These are phyloP conservation scores for Barnettozyma wickerhamii DNA, from an alignment of 805 yeast species.

Conservation along the genomic window DNA sequence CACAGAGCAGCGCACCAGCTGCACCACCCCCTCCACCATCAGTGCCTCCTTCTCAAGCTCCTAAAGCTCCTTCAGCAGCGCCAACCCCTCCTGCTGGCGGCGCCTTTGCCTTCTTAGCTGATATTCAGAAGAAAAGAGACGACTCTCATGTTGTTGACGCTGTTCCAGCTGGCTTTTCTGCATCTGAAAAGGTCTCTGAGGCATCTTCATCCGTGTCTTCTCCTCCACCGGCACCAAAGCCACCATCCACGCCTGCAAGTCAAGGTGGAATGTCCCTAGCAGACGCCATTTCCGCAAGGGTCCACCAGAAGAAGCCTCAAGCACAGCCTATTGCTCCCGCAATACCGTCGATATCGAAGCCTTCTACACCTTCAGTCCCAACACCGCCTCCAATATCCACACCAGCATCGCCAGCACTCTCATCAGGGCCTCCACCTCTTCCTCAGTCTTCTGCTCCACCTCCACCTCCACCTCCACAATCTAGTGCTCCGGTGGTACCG, in stretches of 20 bases:
- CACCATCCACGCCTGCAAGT: slow-evolving; percentile 17
- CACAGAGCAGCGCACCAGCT: too few relatives aligned
- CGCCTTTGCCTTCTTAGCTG: slow-evolving; percentile 52
- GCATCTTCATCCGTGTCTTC: slow-evolving; percentile 10
- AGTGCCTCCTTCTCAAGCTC: slow-evolving; percentile 11
- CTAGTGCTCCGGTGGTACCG: slow-evolving; percentile 38
- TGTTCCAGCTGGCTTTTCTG: too few relatives aligned
- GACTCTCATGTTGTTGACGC: slow-evolving; percentile 45
- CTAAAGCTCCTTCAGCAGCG: slow-evolving; percentile 15
- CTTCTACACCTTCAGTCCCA: slow-evolving; percentile 1
- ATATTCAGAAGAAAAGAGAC: slow-evolving; percentile 51
- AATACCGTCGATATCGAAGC: slow-evolving; percentile 13
- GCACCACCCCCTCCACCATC: slow-evolving; percentile 20
- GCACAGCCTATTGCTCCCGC: slow-evolving; percentile 25
- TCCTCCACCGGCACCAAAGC: slow-evolving; percentile 17
- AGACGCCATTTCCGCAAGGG: slow-evolving; percentile 6
- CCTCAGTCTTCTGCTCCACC: slow-evolving; percentile 20
- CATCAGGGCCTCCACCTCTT: slow-evolving; percentile 14
- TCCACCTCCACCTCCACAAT: slow-evolving; percentile 19
- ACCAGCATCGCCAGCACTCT: slow-evolving; percentile 3
- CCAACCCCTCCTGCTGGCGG: slow-evolving; percentile 19
- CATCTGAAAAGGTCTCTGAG: too few relatives aligned
- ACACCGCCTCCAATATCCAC: slow-evolving; percentile 13
- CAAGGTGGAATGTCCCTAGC: slow-evolving; percentile 11
- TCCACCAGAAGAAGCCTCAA: slow-evolving; percentile 12